Percentiles rank a stretch among this genome's conserved stretches.
Evolutionary conservation across 257 asterid genomes (phyloP).

Genomic region (Craterostigma plantagineum): DNA sequence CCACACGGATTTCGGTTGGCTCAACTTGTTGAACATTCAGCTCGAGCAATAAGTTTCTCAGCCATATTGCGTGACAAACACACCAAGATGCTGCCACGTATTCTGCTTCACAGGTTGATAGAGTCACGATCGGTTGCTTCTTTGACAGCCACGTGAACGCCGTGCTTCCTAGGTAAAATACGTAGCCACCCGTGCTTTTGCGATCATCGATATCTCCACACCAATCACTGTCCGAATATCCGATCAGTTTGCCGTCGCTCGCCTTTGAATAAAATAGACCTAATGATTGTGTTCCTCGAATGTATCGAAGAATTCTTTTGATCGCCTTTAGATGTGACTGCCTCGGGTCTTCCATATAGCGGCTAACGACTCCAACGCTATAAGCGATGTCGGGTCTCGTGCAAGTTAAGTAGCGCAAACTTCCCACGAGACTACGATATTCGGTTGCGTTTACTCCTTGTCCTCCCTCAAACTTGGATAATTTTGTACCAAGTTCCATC

Average conservation of each 20-base stretch:
- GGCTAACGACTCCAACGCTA: neutral
- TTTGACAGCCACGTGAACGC: neutral
- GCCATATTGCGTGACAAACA: neutral
- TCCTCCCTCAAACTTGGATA: neutral
- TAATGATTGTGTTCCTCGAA: neutral
- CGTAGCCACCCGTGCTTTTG: neutral
- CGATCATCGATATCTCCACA: neutral
- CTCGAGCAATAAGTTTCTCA: neutral
- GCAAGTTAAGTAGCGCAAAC: neutral
- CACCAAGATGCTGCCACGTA: slow-evolving; percentile 1
- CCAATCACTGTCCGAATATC: neutral
- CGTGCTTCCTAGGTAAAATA: neutral
- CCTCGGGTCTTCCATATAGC: neutral
- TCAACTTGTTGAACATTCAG: neutral
- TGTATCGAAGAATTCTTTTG: neutral
- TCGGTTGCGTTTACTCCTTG: neutral
- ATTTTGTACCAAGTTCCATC: neutral
- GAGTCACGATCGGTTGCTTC: neutral
- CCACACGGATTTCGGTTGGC: neutral
- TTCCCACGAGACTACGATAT: neutral
- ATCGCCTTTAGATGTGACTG: slow-evolving; percentile 1
- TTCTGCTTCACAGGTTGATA: neutral
- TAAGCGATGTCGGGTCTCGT: slow-evolving; percentile 1
- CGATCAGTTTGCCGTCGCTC: neutral
- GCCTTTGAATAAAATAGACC: neutral